Evolutionary conservation across 495 filamentous ascomycete species (phyloP).

Genomic region (Diplogelasinospora grovesii): DNA sequence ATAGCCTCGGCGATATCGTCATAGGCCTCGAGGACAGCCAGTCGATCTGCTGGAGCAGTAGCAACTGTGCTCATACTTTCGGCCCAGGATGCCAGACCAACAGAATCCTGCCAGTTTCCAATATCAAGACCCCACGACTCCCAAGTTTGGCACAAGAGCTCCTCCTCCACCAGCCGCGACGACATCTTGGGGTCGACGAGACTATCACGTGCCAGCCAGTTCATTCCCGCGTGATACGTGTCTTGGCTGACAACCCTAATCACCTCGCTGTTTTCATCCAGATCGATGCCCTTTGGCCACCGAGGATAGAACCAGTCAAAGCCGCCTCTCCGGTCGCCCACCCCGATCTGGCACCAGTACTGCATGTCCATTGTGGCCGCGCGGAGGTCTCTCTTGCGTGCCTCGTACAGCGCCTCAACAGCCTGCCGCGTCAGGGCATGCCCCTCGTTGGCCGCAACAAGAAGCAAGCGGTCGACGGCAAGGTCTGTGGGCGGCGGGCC

Average conservation of each 20-base stretch:
- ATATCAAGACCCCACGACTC: conserved; percentile 51
- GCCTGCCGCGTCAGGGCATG: conserved; percentile 67
- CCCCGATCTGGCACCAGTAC: conserved; percentile 93
- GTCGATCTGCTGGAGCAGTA: conserved; percentile 7
- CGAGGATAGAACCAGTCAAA: conserved; percentile 82
- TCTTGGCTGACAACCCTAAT: conserved; percentile 77
- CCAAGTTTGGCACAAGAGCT: conserved; percentile 48
- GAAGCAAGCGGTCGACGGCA: conserved; percentile 70
- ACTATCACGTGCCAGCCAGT: conserved; percentile 59
- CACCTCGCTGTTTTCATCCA: conserved; percentile 56
- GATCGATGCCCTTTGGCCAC: conserved; percentile 63
- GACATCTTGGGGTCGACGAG: conserved; percentile 13
- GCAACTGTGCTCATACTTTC: conserved; percentile 18
- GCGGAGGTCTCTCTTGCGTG: conserved; percentile 64
- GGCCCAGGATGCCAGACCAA: conserved; percentile 26
- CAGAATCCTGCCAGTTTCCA: conserved; percentile 34
- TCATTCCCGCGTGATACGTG: conserved; percentile 74
- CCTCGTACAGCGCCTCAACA: conserved; percentile 60
- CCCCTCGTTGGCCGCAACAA: conserved; percentile 85
- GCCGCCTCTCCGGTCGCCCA: conserved; percentile 83
- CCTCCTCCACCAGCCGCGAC: conserved; percentile 36
- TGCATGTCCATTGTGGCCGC: conserved; percentile 80
- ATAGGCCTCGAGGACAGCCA: conserved; percentile 25
- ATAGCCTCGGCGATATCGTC: conserved; percentile 31
- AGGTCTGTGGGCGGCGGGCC: conserved; percentile 59